Evolutionary conservation across 805 yeast species (phyloP).

Genomic region (Zygoascus biomembranicola): DNA sequence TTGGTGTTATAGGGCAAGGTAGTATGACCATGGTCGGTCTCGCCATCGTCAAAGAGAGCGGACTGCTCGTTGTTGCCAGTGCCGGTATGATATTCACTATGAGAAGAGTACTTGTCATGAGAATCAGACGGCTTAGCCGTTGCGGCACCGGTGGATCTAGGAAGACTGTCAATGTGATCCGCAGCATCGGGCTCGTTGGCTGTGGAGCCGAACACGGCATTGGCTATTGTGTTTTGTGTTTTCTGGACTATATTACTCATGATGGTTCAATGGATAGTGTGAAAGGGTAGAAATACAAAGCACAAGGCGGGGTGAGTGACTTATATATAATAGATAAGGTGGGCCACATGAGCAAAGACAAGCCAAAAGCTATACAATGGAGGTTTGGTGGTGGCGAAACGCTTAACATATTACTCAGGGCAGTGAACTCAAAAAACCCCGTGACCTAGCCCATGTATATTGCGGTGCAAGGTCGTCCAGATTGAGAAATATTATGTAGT

Average conservation of each 20-base stretch:
- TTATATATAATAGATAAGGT: background rate
- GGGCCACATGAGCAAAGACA: background rate
- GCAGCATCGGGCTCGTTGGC: background rate
- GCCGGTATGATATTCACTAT: background rate
- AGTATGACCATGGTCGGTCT: background rate
- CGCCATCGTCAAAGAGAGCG: background rate
- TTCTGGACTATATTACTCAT: background rate
- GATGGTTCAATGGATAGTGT: background rate
- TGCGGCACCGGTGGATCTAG: background rate
- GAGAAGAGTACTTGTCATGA: background rate
- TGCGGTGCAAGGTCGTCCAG: too few relatives aligned
- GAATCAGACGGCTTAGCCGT: background rate
- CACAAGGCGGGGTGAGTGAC: background rate
- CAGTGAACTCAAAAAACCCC: too few relatives aligned
- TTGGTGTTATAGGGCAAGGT: conserved; percentile 1
- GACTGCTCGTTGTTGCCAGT: background rate
- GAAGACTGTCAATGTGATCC: background rate
- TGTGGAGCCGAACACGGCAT: background rate
- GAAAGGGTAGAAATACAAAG: background rate
- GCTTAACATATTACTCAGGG: background rate
- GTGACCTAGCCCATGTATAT: too few relatives aligned
- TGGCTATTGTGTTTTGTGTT: background rate
- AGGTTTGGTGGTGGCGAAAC: background rate
- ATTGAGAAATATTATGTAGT: too few relatives aligned
- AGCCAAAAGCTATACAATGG: background rate